Evolutionary conservation across 495 filamentous ascomycete species (phyloP).

Genomic region (Parmelia sp.): DNA sequence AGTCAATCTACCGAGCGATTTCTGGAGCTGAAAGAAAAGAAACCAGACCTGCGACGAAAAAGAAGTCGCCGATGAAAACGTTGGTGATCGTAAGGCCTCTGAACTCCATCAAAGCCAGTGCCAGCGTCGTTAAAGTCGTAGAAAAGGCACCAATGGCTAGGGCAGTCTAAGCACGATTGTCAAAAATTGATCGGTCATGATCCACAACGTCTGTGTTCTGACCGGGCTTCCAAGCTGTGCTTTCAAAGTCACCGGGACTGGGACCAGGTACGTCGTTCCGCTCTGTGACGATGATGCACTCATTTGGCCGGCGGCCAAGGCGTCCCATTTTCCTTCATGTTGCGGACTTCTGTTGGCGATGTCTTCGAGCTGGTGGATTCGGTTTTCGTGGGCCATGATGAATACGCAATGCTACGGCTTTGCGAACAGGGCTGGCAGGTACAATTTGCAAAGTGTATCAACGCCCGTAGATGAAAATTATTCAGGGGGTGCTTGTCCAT

Average conservation of each 20-base stretch:
- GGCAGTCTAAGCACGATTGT: conserved; percentile 30
- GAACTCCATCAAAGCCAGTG: conserved; percentile 46
- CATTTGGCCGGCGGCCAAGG: conserved; percentile 13
- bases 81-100: conserved; percentile 41
- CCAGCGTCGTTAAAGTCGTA: conserved; percentile 45
- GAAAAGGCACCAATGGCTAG: conserved; percentile 46
- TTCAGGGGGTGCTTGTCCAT: not conserved
- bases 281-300: conserved; percentile 19
- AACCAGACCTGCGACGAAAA: conserved; percentile 34
- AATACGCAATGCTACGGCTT: not conserved
- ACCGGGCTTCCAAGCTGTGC: conserved; percentile 31
- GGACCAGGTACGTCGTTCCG: conserved; percentile 21
- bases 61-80: conserved; percentile 47
- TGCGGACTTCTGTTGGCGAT: conserved; percentile 22
- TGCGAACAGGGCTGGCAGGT: not conserved
- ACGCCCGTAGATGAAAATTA: not conserved
- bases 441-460: conserved; percentile 2
- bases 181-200: not conserved
- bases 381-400: conserved; percentile 26
- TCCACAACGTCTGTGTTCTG: not conserved
- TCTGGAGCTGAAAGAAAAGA: not conserved
- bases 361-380: conserved; percentile 27
- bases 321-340: conserved; percentile 26
- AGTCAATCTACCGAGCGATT: not conserved
- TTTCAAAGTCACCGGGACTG: conserved; percentile 32